Percentiles rank a stretch among this genome's conserved stretches.
Evolutionary conservation across 768 basidiomycete species (phyloP).

Genomic region (Pulveroboletus sp.): DNA sequence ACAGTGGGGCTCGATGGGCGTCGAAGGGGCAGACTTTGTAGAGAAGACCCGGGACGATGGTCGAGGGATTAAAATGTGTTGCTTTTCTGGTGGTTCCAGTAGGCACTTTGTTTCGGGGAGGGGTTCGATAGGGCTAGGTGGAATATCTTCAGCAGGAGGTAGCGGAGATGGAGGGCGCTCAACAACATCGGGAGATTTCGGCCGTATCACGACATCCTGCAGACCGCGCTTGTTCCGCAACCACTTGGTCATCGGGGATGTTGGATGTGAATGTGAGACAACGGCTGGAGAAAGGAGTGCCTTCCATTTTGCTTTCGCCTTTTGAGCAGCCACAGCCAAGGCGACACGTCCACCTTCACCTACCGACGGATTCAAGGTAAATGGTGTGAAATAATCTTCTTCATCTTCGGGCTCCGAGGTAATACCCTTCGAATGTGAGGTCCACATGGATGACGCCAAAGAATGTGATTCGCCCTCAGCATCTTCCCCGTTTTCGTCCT

Average conservation of each 20-base stretch:
- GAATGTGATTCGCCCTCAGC: constrained; percentile 47
- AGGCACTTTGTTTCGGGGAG: constrained; percentile 5
- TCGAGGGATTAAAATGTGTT: constrained; percentile 19
- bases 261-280: constrained; percentile 28
- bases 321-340: constrained; percentile 41
- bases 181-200: constrained; percentile 24
- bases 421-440: constrained; percentile 35
- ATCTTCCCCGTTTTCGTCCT: constrained; percentile 38
- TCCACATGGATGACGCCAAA: constrained; percentile 49
- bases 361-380: constrained; percentile 20
- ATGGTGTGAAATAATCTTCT: constrained; percentile 36
- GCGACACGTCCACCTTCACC: constrained; percentile 36
- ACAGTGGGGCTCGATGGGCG: constrained; percentile 33
- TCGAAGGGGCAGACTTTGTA: constrained; percentile 26
- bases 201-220: constrained; percentile 5
- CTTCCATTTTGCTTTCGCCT: constrained; percentile 54
- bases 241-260: constrained; percentile 27
- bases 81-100: constrained; percentile 20
- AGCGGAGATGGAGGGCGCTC: constrained; percentile 23
- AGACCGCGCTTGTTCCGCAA: constrained; percentile 24
- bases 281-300: constrained; percentile 37
- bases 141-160: constrained; percentile 24
- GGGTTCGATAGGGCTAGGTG: constrained; percentile 18
- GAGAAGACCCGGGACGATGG: constrained; percentile 28
- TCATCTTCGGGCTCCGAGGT: constrained; percentile 39